Percentiles rank a stretch among this genome's conserved stretches.
Evolutionary conservation across 805 yeast genomes (phyloP).

Genomic region (Barnettozyma sucrosica): DNA sequence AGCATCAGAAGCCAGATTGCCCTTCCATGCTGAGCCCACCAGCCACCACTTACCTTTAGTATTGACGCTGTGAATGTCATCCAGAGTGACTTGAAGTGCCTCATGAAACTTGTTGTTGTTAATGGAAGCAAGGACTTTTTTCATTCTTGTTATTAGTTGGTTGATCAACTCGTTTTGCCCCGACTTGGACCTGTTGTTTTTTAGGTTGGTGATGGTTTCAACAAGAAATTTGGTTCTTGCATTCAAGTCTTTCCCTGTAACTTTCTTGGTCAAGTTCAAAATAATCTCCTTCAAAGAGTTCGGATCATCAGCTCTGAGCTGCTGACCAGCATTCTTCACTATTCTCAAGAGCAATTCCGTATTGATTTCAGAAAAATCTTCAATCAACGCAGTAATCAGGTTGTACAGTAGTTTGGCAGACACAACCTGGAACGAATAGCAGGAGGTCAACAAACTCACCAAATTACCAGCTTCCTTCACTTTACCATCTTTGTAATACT

Average conservation of each 20-base stretch:
- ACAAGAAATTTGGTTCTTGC: conserved; percentile 77
- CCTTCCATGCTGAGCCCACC: conserved; percentile 97
- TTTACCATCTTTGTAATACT: conserved; percentile 33
- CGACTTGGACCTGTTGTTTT: conserved; percentile 70
- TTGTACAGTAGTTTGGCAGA: conserved; percentile 76
- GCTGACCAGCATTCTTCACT: conserved; percentile 71
- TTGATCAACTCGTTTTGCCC: conserved; percentile 40
- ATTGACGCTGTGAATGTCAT: conserved; percentile 72
- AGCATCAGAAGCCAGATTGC: conserved; percentile 33
- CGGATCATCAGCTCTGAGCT: conserved; percentile 88
- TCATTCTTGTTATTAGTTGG: conserved; percentile 51
- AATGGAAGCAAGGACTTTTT: conserved; percentile 55
- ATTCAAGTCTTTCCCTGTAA: conserved; percentile 33
- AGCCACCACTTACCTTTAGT: conserved; percentile 98
- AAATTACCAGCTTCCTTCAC: conserved; percentile 57
- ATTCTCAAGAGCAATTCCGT: conserved; percentile 74
- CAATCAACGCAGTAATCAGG: conserved; percentile 48
- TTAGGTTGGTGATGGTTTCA: conserved; percentile 80
- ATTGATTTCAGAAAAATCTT: conserved; percentile 57
- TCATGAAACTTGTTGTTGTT: conserved; percentile 47
- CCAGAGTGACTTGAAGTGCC: conserved; percentile 76
- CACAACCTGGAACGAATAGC: conserved; percentile 72
- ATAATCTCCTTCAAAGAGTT: conserved; percentile 76
- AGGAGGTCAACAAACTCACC: conserved; percentile 66
- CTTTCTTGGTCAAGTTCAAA: conserved; percentile 39